Evolutionary conservation across 768 basidiomycete genomes (phyloP).

Genomic region (Mycena alexandri): DNA sequence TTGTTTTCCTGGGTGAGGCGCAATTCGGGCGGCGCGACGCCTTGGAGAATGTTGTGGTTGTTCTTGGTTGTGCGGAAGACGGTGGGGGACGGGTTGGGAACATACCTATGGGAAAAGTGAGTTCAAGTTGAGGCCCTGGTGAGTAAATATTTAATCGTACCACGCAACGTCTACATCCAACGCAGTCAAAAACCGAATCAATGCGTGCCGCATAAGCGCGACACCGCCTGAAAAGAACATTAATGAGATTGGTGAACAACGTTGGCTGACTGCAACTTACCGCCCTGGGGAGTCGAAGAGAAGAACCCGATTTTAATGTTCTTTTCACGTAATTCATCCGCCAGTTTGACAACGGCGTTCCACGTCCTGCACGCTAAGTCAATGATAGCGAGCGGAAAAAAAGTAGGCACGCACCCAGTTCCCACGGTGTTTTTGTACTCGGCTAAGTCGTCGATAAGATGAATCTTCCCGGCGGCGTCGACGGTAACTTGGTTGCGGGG

Average conservation of each 20-base stretch:
- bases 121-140: conserved; percentile 10
- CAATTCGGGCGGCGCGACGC: conserved; percentile 84
- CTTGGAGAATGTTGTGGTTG: conserved; percentile 97
- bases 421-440: conserved; percentile 83
- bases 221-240: conserved; percentile 78
- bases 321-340: conserved; percentile 87
- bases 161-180: conserved; percentile 88
- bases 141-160: conserved; percentile 55
- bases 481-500: conserved; percentile 90
- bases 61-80: conserved; percentile 96
- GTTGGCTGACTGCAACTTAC: conserved; percentile 54
- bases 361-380: conserved; percentile 64
- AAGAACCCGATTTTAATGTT: conserved; percentile 94
- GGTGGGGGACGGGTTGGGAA: conserved; percentile 88
- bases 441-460: conserved; percentile 85
- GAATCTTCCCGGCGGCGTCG: conserved; percentile 88
- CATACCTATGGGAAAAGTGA: conserved; percentile 68
- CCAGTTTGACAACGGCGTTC: conserved; percentile 85
- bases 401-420: conserved; percentile 55
- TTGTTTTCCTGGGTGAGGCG: conserved; percentile 85
- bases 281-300: conserved; percentile 95
- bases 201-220: conserved; percentile 96
- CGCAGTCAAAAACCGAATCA: conserved; percentile 86
- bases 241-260: conserved; percentile 33
- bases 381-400: conserved; percentile 16